Conservation (phyloP, 768 basidiomycete species). For the Neoboletus magnificus region DNA sequence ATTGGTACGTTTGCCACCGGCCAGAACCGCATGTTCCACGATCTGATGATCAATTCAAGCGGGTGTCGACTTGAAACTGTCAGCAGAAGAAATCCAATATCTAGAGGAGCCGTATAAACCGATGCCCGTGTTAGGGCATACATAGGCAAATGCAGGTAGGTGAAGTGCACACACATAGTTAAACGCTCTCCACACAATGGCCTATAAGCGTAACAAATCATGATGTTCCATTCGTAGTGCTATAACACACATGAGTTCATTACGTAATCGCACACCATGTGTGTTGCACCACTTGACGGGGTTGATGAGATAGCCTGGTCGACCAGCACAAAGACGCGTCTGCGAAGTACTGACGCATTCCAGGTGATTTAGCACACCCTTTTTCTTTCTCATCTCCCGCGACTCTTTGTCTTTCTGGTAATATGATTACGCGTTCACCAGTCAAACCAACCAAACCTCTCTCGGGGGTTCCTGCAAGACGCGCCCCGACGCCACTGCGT, state of each 20-base stretch:
- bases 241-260: not conserved
- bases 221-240: too few species aligned
- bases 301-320: slow-evolving; percentile 12
- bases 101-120: slow-evolving; percentile 46
- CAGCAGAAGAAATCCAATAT: slow-evolving; percentile 45
- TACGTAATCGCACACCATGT: slow-evolving; percentile 15
- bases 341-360: not conserved
- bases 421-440: slow-evolving; percentile 30
- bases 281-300: not conserved
- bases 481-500: slow-evolving; percentile 20
- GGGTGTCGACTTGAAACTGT: slow-evolving; percentile 41
- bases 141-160: slow-evolving; percentile 3
- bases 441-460: slow-evolving; percentile 18
- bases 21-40: not conserved
- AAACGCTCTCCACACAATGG: not conserved
- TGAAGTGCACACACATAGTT: not conserved
- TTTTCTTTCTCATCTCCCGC: not conserved
- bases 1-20: slow-evolving; percentile 28
- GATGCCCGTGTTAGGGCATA: slow-evolving; percentile 39
- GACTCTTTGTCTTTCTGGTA: not conserved
- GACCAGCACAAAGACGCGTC: slow-evolving; percentile 6
- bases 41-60: slow-evolving; percentile 19
- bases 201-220: not conserved
- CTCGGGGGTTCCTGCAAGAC: slow-evolving; percentile 14
- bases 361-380: not conserved